These are phyloP conservation scores for Trebouxiophyceae sp. DNA, from an alignment of 163 green algal genomes.

Conservation along the genomic window DNA sequence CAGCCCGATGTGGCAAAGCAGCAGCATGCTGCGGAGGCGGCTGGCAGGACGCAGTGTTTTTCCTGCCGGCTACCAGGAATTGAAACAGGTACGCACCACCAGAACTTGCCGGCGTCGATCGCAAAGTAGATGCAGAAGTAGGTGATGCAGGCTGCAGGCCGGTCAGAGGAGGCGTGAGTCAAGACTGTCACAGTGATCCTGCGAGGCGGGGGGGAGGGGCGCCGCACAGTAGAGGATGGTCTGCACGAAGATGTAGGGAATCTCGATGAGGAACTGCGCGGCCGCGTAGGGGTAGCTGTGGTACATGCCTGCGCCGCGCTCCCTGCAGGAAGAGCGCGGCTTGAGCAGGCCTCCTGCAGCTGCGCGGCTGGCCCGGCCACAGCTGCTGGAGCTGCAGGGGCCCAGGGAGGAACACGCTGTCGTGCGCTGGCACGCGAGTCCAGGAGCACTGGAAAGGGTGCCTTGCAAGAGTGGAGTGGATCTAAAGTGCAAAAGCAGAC, in stretches of 20 bases:
- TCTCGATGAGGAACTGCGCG: conserved; percentile 31
- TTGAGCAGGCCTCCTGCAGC: background rate
- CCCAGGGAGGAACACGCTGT: too few species aligned
- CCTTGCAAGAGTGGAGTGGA: too few species aligned
- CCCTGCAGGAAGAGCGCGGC: conserved; percentile 39
- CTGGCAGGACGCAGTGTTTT: background rate
- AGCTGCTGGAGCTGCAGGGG: background rate
- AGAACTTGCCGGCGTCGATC: conserved; percentile 12
- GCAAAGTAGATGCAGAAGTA: conserved; percentile 54
- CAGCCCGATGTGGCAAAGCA: background rate
- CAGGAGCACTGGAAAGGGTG: too few species aligned
- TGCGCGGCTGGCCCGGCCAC: background rate
- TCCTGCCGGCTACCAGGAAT: too few species aligned
- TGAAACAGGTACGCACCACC: background rate
- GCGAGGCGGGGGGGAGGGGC: too few species aligned
- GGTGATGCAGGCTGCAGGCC: conserved; percentile 6
- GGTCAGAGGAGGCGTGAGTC: too few species aligned
- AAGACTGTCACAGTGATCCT: too few species aligned
- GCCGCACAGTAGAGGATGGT: conserved; percentile 47
- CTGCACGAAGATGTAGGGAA: conserved; percentile 39
- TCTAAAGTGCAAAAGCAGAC: too few species aligned
- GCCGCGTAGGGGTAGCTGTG: conserved; percentile 28
- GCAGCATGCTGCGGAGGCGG: background rate
- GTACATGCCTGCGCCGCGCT: conserved; percentile 46
- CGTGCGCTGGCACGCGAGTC: too few species aligned